Evolutionary conservation across 2,329 filamentous ascomycete species (phyloP).

Genomic region (Clarireedia paspali): DNA sequence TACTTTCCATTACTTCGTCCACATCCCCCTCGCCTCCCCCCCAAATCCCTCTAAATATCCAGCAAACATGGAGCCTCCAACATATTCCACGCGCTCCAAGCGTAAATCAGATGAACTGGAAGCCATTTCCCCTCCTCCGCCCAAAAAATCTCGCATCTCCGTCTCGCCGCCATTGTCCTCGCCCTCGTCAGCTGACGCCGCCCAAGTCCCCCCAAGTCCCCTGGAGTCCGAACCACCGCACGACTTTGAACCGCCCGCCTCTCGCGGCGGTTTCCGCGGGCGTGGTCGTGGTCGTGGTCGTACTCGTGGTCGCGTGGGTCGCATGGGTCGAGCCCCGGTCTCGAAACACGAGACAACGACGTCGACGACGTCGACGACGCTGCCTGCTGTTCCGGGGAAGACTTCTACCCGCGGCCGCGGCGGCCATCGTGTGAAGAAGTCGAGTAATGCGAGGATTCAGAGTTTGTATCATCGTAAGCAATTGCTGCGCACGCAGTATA

Average conservation of each 20-base stretch:
- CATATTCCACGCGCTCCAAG: constrained; percentile 8
- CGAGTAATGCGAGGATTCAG: constrained; percentile 23
- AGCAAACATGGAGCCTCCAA: constrained; percentile 2
- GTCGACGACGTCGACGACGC: not conserved
- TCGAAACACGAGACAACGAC: not conserved
- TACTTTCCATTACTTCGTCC: not conserved
- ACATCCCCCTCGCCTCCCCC: not conserved
- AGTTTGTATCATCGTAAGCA: constrained; percentile 24
- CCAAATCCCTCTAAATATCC: not conserved
- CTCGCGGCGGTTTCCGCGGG: constrained; percentile 17
- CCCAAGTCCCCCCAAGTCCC: not conserved
- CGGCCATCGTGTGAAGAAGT: constrained; percentile 24
- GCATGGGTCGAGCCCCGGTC: not conserved
- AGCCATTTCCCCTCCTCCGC: not conserved
- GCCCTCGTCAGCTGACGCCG: constrained; percentile 7
- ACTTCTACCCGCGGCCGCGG: constrained; percentile 15
- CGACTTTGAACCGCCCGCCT: not conserved
- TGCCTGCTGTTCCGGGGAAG: constrained; percentile 5
- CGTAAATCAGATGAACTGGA: constrained; percentile 5
- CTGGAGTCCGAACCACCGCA: not conserved
- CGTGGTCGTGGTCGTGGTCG: constrained; percentile 21
- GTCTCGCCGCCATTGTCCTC: constrained; percentile 7
- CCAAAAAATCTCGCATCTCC: constrained; percentile 5
- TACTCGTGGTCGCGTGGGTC: constrained; percentile 16
- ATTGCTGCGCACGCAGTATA: constrained; percentile 24